Conservation (phyloP, 2,329 filamentous ascomycete species). For the Cladosporium oxysporum region DNA sequence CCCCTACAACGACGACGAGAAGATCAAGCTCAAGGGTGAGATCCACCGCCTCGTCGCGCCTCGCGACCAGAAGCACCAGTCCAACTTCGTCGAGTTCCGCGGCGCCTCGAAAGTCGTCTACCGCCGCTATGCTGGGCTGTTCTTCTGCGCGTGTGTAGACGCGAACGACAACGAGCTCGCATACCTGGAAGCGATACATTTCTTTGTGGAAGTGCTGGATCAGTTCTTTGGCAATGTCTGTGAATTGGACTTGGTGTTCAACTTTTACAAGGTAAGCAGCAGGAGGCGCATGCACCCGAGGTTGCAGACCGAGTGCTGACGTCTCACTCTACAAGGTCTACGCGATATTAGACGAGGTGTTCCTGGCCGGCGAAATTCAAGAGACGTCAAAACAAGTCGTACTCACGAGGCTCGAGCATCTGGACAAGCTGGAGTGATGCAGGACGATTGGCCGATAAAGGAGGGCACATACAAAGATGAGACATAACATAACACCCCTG, state of each 20-base stretch:
- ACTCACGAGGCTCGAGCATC: constrained; percentile 85
- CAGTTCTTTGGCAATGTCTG: constrained; percentile 99
- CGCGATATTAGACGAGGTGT: constrained; percentile 97
- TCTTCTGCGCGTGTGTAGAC: constrained; percentile 99
- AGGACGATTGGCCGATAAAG: background rate
- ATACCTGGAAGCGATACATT: constrained; percentile 96
- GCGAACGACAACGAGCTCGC: constrained; percentile 98
- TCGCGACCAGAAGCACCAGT: constrained; percentile 98
- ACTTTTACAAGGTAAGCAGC: constrained; percentile 66
- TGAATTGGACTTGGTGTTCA: constrained; percentile 85
- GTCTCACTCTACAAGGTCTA: constrained; percentile 65
- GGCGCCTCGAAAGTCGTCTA: constrained; percentile 93
- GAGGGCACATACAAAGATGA: background rate
- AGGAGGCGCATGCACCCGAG: background rate
- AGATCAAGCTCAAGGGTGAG: constrained; percentile 99
- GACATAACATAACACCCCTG: background rate
- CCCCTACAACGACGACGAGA: constrained; percentile 97
- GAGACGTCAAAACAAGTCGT: constrained; percentile 99
- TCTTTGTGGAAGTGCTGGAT: constrained; percentile 98
- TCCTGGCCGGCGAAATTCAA: constrained; percentile 95
- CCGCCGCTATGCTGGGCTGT: constrained; percentile 92
- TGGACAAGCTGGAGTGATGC: constrained; percentile 85
- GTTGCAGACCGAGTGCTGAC: constrained; percentile 13
- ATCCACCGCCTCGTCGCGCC: constrained; percentile 97
- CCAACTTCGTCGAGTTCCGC: constrained; percentile 96